Base-by-base conservation (phyloP, 148 eudicot genomes). In the Amaranthus cruentus region DNA sequence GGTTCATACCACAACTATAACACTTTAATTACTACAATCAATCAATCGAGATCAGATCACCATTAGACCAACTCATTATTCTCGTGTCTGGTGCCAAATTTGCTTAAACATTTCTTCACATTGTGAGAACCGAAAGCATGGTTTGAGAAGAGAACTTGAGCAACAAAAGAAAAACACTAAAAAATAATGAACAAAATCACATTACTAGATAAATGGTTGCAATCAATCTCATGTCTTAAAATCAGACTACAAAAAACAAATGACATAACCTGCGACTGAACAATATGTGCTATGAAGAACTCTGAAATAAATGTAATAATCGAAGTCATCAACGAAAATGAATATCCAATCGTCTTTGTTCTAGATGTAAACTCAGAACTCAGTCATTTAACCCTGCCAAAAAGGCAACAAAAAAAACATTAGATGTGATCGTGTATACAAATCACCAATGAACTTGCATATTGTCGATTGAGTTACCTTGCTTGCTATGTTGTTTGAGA, bases 401-500 rank as follows among this genome's bases (percentile, higher is more conserved):
- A 3, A 74, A 11, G 56, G 55, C 57, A 63, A 14, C 5, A 12
- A 4, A 43, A 14, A 58, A 10, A n/a, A 18, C 12, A 46, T 10
- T 55, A 28, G 18, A 56, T 47, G 59, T 67, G 48, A 67, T 65
- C 49, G 28, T 47, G 38, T 48, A 3, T 42, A 3, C 54, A 63
- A 18, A 47, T 66, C 49, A 12, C 3, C 12, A 2, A 43, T 63
- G 43, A 14, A 54, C 12, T 2, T 21, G 7, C 59, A 58, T 14
- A 9, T 28, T 1, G 0, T 43, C 12, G 38, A 13, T 11, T 1
- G 56, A 2, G 6, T 67, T 64, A 86, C 92, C 92, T 88, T 88
- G 85, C 73, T 83, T 11, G 92, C 89, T 73, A 88, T 88, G 84
- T 88, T 88, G 87, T 86, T 88, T 18, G 92, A 88, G 68, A 88